Evolutionary conservation across 2,329 filamentous ascomycete genomes (phyloP).

Genomic region (Fusarium mexicanum): DNA sequence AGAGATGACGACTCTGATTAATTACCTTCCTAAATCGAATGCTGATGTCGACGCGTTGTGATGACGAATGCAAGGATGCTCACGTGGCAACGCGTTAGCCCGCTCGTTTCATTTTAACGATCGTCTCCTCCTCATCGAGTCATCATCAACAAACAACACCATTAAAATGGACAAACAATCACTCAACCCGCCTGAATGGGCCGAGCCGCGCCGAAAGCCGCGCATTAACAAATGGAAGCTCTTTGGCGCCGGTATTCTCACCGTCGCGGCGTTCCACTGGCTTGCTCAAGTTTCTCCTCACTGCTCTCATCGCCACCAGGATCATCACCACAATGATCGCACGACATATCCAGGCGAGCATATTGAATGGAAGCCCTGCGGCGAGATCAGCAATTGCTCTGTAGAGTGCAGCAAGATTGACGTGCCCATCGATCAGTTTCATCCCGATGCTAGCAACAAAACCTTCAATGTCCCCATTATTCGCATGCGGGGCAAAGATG

Average conservation of each 20-base stretch:
- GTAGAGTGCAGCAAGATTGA: constrained; percentile 56
- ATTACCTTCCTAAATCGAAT: not conserved
- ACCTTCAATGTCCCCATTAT: constrained; percentile 57
- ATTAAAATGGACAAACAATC: constrained; percentile 25
- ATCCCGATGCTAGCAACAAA: constrained; percentile 45
- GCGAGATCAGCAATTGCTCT: constrained; percentile 47
- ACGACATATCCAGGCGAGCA: constrained; percentile 21
- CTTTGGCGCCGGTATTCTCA: constrained; percentile 11
- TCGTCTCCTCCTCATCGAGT: not conserved
- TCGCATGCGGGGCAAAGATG: constrained; percentile 55
- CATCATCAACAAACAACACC: not conserved
- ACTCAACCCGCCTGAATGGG: not conserved
- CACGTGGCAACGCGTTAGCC: constrained; percentile 11
- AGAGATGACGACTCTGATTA: not conserved
- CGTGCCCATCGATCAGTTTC: constrained; percentile 60
- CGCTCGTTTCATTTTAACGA: not conserved
- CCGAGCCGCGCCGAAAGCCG: not conserved
- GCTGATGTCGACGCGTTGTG: not conserved
- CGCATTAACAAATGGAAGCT: constrained; percentile 22
- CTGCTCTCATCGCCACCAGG: constrained; percentile 18
- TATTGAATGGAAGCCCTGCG: constrained; percentile 52
- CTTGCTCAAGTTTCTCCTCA: not conserved
- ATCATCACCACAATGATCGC: not conserved
- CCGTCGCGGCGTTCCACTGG: constrained; percentile 11
- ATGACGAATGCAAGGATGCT: not conserved